A percentile compares a stretch with the other conserved stretches of the same genome.
Evolutionary conservation across 1,284 basidiomycete genomes (phyloP).

Genomic region (Meripilus lineatus): DNA sequence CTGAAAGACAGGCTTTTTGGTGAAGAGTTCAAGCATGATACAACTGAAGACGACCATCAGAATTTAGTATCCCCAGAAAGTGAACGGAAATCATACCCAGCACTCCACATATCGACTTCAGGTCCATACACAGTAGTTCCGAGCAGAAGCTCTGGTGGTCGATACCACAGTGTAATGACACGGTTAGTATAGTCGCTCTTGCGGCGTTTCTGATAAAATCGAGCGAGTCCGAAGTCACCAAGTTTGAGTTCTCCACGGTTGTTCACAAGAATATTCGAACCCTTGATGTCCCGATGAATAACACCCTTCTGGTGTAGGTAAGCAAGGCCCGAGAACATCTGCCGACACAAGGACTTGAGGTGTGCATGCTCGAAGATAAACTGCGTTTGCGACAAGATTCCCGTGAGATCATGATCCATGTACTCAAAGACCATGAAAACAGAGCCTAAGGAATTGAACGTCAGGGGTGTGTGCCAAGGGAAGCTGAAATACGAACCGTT

Average conservation of each 20-base stretch:
- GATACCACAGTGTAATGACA: constrained; percentile 99
- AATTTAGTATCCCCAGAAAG: no score
- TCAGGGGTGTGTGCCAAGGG: constrained; percentile 7
- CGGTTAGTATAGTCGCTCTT: constrained; percentile 96
- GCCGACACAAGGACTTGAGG: constrained; percentile 90
- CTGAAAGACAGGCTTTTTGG: constrained; percentile 92
- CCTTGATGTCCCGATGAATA: constrained; percentile 98
- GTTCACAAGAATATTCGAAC: constrained; percentile 96
- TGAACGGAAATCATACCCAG: constrained; percentile 61
- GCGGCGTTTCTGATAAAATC: constrained; percentile 90
- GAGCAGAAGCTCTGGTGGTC: constrained; percentile 92
- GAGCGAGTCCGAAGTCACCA: constrained; percentile 96
- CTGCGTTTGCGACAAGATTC: constrained; percentile 88
- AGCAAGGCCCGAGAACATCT: constrained; percentile 90
- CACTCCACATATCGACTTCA: constrained; percentile 99
- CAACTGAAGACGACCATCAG: constrained; percentile 50
- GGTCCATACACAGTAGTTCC: constrained; percentile 96
- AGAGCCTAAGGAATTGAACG: constrained; percentile 52
- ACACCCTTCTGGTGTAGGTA: constrained; percentile 96
- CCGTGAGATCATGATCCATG: constrained; percentile 98
- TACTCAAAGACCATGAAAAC: constrained; percentile 99
- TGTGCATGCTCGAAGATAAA: constrained; percentile 83
- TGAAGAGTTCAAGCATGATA: constrained; percentile 97
- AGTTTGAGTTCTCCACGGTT: constrained; percentile 92
- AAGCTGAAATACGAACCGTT: constrained; percentile 56